A percentile compares a stretch with the other conserved stretches of the same genome.
Evolutionary conservation across 495 filamentous ascomycete genomes (phyloP).

Genomic region (Glonium stellatum): DNA sequence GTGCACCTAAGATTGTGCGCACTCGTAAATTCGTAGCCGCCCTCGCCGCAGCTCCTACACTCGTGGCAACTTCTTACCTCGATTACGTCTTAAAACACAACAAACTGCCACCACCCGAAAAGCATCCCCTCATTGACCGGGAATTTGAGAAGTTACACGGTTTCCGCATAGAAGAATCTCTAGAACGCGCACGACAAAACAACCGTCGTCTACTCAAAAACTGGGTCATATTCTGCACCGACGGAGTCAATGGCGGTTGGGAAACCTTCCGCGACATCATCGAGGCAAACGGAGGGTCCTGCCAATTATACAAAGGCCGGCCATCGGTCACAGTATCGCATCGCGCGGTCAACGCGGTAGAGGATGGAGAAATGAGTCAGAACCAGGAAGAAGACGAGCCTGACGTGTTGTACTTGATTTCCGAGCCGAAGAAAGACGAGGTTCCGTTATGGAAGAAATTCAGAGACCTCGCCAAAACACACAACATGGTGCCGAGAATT

Average conservation of each 20-base stretch:
- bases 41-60: slow-evolving; percentile 65
- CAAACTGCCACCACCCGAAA: slow-evolving; percentile 51
- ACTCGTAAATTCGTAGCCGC: slow-evolving; percentile 90
- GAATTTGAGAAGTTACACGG: slow-evolving; percentile 62
- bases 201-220: slow-evolving; percentile 63
- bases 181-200: slow-evolving; percentile 65
- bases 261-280: slow-evolving; percentile 80
- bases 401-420: slow-evolving; percentile 29
- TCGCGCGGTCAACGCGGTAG: slow-evolving; percentile 16
- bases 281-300: slow-evolving; percentile 78
- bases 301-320: slow-evolving; percentile 68
- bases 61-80: slow-evolving; percentile 73
- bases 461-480: slow-evolving; percentile 61
- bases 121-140: slow-evolving; percentile 61
- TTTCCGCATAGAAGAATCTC: slow-evolving; percentile 58
- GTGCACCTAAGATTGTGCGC: slow-evolving; percentile 75
- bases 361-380: slow-evolving; percentile 48
- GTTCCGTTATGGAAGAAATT: slow-evolving; percentile 73
- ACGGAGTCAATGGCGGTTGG: slow-evolving; percentile 66
- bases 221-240: slow-evolving; percentile 73
- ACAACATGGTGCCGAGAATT: slow-evolving; percentile 66
- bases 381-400: slow-evolving; percentile 49
- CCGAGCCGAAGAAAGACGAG: slow-evolving; percentile 46
- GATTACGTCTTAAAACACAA: slow-evolving; percentile 60
- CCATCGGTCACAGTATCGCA: slow-evolving; percentile 45